These are phyloP conservation scores for Citrus maxima DNA, from an alignment of 345 rosid genomes.

Conservation along the genomic window DNA sequence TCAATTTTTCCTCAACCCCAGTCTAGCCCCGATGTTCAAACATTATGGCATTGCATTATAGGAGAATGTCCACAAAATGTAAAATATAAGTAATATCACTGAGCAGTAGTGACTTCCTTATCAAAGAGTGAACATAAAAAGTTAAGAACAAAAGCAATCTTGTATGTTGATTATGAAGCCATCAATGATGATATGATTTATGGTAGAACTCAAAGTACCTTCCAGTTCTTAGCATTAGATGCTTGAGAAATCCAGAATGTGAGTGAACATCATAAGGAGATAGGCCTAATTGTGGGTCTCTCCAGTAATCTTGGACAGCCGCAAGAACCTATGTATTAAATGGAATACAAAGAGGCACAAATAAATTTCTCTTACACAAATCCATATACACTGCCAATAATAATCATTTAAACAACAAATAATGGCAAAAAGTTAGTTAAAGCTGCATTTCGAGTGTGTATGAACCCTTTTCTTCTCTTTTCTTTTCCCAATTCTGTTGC, in stretches of 20 bases:
- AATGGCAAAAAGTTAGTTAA: background rate
- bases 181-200: background rate
- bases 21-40: background rate
- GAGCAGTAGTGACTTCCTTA: background rate
- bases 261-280: constrained; percentile 81
- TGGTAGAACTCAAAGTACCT: constrained; percentile 42
- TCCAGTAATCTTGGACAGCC: constrained; percentile 82
- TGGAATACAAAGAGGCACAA: constrained; percentile 12
- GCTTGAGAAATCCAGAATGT: constrained; percentile 90
- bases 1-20: background rate
- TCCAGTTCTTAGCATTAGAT: constrained; percentile 91
- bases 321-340: constrained; percentile 58
- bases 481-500: background rate
- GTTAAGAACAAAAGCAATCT: background rate
- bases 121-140: constrained; percentile 3
- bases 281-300: constrained; percentile 64
- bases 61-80: background rate
- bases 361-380: constrained; percentile 1
- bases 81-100: background rate
- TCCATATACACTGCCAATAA: background rate
- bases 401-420: background rate
- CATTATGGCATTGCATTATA: background rate
- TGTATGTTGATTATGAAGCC: background rate
- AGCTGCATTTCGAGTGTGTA: background rate
- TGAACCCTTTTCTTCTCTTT: background rate